Conservation (phyloP, 2,329 filamentous ascomycete species). For the Hirsutella rhossiliensis region DNA sequence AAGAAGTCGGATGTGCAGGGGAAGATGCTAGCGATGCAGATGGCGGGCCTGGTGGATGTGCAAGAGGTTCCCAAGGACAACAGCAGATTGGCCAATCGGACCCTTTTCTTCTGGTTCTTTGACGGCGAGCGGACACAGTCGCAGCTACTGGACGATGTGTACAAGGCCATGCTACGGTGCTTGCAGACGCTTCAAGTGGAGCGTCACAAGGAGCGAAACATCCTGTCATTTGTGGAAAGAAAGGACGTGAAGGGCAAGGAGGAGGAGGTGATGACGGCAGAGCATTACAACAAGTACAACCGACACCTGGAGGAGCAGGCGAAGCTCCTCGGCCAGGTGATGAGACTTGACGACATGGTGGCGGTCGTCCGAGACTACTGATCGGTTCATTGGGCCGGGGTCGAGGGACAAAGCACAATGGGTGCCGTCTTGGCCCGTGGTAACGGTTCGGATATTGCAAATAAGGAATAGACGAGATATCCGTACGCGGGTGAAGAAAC, state of each 20-base stretch:
- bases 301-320: conserved; percentile 52
- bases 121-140: conserved; percentile 61
- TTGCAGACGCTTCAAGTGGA: conserved; percentile 72
- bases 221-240: conserved; percentile 72
- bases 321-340: conserved; percentile 67
- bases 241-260: conserved; percentile 78
- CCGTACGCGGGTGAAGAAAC: too few species aligned
- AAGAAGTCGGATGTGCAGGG: conserved; percentile 75
- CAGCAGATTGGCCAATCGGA: conserved; percentile 67
- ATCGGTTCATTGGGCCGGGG: conserved; percentile 6
- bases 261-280: conserved; percentile 63
- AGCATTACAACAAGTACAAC: conserved; percentile 55
- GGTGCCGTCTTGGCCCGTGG: too few species aligned
- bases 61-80: conserved; percentile 91
- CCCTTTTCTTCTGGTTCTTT: conserved; percentile 87
- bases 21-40: conserved; percentile 75
- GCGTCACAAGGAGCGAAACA: conserved; percentile 54
- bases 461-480: too few species aligned
- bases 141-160: conserved; percentile 66
- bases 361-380: conserved; percentile 71
- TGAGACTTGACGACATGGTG: conserved; percentile 73
- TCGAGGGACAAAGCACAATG: not conserved
- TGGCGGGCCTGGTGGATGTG: conserved; percentile 75
- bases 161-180: conserved; percentile 80
- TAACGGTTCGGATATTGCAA: too few species aligned